These are phyloP conservation scores for Omphalotus olearius DNA, from an alignment of 1,284 basidiomycete species.

Conservation along the genomic window DNA sequence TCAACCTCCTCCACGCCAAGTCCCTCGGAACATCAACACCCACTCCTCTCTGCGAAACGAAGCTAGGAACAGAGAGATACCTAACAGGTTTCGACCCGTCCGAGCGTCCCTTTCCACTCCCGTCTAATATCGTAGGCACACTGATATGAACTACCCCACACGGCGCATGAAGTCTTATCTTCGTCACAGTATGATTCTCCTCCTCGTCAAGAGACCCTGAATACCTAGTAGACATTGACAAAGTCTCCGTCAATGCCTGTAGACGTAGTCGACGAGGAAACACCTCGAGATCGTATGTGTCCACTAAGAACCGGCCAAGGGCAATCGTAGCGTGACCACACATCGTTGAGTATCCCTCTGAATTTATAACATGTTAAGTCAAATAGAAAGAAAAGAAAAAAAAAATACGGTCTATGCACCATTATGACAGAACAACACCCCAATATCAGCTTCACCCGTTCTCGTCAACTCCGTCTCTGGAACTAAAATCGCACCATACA, in stretches of 20 bases:
- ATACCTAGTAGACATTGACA: too few relatives aligned
- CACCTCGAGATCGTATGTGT: conserved; percentile 27
- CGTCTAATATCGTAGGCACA: conserved; percentile 23
- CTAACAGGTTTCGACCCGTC: conserved; percentile 27
- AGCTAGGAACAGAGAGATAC: conserved; percentile 34
- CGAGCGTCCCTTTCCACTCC: conserved; percentile 16
- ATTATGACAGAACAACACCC: conserved; percentile 44
- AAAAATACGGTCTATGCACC: conserved; percentile 18
- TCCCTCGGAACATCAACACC: conserved; percentile 25
- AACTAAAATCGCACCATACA: conserved; percentile 43
- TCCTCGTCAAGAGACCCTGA: too few relatives aligned
- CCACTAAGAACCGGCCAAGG: conserved; percentile 38
- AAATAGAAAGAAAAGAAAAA: too few relatives aligned
- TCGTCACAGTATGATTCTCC: conserved; percentile 22
- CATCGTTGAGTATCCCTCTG: conserved; percentile 46
- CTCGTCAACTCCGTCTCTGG: conserved; percentile 33
- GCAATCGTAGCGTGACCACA: conserved; percentile 45
- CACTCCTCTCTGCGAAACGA: conserved; percentile 25
- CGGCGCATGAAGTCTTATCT: conserved; percentile 32
- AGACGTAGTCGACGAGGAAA: conserved; percentile 22
- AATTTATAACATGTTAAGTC: too few relatives aligned
- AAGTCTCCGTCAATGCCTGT: not conserved
- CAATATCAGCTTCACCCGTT: conserved; percentile 35
- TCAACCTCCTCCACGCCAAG: conserved; percentile 25
- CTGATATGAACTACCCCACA: conserved; percentile 33